Evolutionary conservation across 495 filamentous ascomycete genomes (phyloP).

Genomic region (Penicillium daleae): DNA sequence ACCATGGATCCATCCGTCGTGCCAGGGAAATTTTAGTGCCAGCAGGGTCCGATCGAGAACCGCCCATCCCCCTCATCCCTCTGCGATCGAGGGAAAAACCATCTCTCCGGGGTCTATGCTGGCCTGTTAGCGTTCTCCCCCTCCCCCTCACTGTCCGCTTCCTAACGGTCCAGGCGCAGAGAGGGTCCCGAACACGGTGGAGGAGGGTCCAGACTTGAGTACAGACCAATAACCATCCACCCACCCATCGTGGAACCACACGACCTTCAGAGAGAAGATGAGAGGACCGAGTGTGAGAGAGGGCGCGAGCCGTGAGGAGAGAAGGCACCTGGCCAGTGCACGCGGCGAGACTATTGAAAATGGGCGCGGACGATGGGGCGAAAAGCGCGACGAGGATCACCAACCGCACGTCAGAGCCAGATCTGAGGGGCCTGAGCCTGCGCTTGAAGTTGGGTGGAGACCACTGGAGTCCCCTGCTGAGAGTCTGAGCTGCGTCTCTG

Average conservation of each 20-base stretch:
- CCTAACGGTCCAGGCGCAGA: neutral
- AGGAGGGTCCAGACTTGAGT: neutral
- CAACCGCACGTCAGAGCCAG: constrained; percentile 17
- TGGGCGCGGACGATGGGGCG: constrained; percentile 3
- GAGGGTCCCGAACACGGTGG: neutral
- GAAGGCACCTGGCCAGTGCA: constrained; percentile 8
- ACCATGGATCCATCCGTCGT: constrained; percentile 1
- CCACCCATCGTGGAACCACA: neutral
- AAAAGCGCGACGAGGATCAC: constrained; percentile 10
- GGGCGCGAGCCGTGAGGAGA: neutral
- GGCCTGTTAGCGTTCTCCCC: neutral
- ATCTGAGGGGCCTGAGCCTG: constrained; percentile 8
- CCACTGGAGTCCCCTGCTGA: too few relatives aligned
- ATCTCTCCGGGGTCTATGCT: neutral
- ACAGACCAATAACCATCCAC: neutral
- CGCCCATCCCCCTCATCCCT: neutral
- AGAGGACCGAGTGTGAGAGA: neutral
- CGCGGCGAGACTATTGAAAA: constrained; percentile 17
- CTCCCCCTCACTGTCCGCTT: too few relatives aligned
- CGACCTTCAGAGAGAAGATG: neutral
- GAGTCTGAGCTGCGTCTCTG: constrained; percentile 1
- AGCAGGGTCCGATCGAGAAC: constrained; percentile 10
- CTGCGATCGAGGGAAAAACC: neutral
- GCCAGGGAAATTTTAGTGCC: constrained; percentile 8
- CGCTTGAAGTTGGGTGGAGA: constrained; percentile 3